Conservation (phyloP, 164 flowering plant genomes). For the Tetracentron sinense region DNA sequence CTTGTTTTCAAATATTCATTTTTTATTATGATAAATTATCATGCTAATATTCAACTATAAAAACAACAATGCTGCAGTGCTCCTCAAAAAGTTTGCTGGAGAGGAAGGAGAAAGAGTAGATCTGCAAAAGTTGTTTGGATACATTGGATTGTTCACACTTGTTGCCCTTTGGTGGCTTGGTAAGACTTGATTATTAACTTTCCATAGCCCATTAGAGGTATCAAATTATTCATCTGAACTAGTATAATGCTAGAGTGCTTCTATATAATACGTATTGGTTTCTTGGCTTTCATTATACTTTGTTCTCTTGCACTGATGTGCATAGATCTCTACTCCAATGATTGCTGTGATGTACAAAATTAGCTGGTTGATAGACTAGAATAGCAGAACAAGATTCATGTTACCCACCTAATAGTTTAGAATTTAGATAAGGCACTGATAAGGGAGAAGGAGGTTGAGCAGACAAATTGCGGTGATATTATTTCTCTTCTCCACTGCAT, state of each 20-base stretch:
- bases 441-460: background rate
- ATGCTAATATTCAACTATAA: background rate
- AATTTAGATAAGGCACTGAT: too few relatives aligned
- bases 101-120: constrained; percentile 91
- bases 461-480: background rate
- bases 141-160: constrained; percentile 89
- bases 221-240: background rate
- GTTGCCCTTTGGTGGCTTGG: constrained; percentile 99
- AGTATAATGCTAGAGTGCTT: background rate
- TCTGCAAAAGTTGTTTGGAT: constrained; percentile 93
- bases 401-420: background rate
- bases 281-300: too few relatives aligned
- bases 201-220: too few relatives aligned
- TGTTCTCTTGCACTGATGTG: too few relatives aligned
- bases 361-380: too few relatives aligned
- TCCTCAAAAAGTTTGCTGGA: constrained; percentile 86
- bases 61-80: constrained; percentile 52
- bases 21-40: background rate
- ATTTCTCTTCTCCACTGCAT: background rate
- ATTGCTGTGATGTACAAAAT: too few relatives aligned
- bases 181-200: constrained; percentile 30
- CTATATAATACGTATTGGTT: too few relatives aligned
- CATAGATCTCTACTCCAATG: background rate
- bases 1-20: background rate
- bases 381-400: too few relatives aligned